Percentiles rank a stretch among this genome's conserved stretches.
Evolutionary conservation across 768 basidiomycete genomes (phyloP).

Genomic region (Suillus alpinus): DNA sequence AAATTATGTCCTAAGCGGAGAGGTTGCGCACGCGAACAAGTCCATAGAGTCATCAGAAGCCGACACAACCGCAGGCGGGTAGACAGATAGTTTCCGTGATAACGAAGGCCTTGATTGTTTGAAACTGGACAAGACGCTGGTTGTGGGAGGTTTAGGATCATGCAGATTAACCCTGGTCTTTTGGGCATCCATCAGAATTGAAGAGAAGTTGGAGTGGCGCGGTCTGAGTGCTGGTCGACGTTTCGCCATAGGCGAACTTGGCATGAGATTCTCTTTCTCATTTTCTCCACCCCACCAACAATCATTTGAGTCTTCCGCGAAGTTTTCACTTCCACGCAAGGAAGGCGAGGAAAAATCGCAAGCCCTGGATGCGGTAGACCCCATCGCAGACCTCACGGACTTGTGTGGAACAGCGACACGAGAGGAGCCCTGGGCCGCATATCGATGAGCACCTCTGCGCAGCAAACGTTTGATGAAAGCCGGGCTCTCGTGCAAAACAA

Average conservation of each 20-base stretch:
- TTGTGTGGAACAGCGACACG: not conserved
- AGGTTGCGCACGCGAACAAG: slow-evolving; percentile 40
- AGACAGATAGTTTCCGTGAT: slow-evolving; percentile 5
- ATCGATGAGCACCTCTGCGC: not conserved
- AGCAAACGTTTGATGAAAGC: slow-evolving; percentile 1
- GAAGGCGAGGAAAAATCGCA: slow-evolving; percentile 9
- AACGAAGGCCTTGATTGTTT: slow-evolving; percentile 12
- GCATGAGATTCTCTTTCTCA: slow-evolving; percentile 19
- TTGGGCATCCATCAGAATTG: slow-evolving; percentile 40
- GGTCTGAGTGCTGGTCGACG: slow-evolving; percentile 13
- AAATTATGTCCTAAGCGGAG: slow-evolving; percentile 23
- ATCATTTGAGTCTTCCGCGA: slow-evolving; percentile 13
- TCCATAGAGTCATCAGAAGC: slow-evolving; percentile 50
- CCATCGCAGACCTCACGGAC: not conserved
- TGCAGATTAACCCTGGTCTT: slow-evolving; percentile 36
- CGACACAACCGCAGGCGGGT: slow-evolving; percentile 11
- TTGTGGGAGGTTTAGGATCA: not conserved
- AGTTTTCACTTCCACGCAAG: slow-evolving; percentile 12
- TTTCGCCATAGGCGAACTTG: slow-evolving; percentile 7
- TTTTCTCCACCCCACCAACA: slow-evolving; percentile 20
- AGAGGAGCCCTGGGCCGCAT: not conserved
- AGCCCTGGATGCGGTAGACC: slow-evolving; percentile 5
- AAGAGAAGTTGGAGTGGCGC: slow-evolving; percentile 33
- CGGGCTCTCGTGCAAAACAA: slow-evolving; percentile 1
- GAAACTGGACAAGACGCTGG: slow-evolving; percentile 10